Percentiles rank a stretch among this genome's conserved stretches.
Conservation (phyloP, 202 grass and related monocot species). For the Panicum hallii region DNA sequence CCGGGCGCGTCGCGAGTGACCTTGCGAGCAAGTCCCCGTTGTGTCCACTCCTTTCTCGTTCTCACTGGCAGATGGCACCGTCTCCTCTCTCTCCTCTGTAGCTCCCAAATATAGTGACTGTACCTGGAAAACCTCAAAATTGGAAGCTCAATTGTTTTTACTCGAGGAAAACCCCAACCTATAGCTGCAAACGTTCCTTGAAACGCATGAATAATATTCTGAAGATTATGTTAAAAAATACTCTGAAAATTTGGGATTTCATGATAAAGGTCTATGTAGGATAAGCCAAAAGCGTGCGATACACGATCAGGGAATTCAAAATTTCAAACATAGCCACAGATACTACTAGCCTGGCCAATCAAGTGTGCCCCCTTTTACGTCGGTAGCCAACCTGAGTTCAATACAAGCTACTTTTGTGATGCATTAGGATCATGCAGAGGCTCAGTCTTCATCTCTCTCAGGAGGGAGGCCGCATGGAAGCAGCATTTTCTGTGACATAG, state of each 20-base stretch:
- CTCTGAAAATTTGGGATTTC: background rate
- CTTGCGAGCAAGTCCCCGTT: background rate
- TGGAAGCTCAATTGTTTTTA: background rate
- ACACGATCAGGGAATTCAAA: background rate
- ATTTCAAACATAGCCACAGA: background rate
- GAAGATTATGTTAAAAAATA: background rate
- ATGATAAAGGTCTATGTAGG: background rate
- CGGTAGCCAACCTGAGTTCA: background rate
- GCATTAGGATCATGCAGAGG: background rate
- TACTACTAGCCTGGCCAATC: background rate
- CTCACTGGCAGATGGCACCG: background rate
- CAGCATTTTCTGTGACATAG: constrained; percentile 81
- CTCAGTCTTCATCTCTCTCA: constrained; percentile 86
- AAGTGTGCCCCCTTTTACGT: background rate
- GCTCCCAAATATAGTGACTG: background rate
- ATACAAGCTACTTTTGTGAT: constrained; percentile 1
- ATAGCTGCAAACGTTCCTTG: background rate
- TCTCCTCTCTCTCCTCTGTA: background rate
- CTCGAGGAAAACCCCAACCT: background rate
- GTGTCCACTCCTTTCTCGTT: background rate
- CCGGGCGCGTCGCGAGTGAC: background rate
- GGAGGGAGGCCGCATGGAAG: constrained; percentile 84
- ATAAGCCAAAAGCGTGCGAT: background rate
- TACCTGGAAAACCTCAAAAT: background rate
- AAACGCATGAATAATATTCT: background rate